phyloP scores from a whole-genome alignment of 257 asterid genomes.

The Paulownia fortunei region DNA sequence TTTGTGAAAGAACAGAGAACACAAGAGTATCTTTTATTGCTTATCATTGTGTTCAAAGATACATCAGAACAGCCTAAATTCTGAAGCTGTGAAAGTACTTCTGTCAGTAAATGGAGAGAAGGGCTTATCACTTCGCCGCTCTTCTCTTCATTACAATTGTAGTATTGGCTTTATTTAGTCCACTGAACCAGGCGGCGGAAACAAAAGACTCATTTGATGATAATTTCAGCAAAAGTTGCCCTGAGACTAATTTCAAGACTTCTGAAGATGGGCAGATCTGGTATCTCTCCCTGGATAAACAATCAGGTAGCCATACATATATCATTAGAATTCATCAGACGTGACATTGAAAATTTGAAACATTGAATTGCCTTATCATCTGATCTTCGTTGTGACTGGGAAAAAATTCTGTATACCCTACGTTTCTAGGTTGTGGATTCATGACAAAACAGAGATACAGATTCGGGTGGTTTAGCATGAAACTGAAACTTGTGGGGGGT shows the following conservation, averaged over 20 bases:
- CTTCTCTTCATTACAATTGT: conserved; percentile 41
- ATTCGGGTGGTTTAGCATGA: conserved; percentile 99
- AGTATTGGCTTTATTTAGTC: conserved; percentile 22
- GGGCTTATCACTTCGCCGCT: conserved; percentile 36
- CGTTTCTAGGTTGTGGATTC: conserved; percentile 79
- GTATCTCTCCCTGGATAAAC: conserved; percentile 73
- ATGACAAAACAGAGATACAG: conserved; percentile 78
- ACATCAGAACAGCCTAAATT: neutral
- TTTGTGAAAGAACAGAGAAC: conserved; percentile 4
- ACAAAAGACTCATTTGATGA: conserved; percentile 55
- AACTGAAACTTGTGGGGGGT: conserved; percentile 78
- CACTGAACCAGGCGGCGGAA: conserved; percentile 44
- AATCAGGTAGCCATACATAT: conserved; percentile 54
- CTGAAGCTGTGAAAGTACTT: neutral
- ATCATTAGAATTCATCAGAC: neutral
- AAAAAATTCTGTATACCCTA: no score
- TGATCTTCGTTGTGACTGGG: no score
- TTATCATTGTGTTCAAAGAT: neutral
- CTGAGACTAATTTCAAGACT: conserved; percentile 77
- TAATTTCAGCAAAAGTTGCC: conserved; percentile 78
- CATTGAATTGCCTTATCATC: no score
- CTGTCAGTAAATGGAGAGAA: conserved; percentile 50
- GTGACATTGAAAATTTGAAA: no score
- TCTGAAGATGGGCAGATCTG: conserved; percentile 93
- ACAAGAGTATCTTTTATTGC: neutral